Base-by-base conservation (phyloP, 2,329 filamentous ascomycete genomes). In the Calonectria pseudoreteaudii region DNA sequence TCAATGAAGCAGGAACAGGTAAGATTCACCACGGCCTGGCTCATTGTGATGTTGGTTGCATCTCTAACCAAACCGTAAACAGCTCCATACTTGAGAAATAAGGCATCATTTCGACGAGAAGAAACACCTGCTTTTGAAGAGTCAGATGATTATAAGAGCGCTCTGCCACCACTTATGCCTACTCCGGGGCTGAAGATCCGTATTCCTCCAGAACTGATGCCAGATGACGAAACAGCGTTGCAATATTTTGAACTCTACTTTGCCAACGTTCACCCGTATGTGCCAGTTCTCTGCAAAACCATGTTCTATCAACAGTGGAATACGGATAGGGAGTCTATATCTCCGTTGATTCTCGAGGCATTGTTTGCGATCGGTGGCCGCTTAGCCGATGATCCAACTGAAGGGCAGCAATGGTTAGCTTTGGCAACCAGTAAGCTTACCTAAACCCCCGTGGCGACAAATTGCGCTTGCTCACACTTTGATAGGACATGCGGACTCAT, bases 161-260 rank as follows among this genome's bases (percentile, higher is more conserved):
- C 90, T 36, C 84, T 97, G 11, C 95, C 95, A 41, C 91, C 92
- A 16, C 90, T 93, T 41, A 89, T 91, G 20, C 90, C 90, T 9
- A 91, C 92, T 11, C 90, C 94, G 10, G 95, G 95, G 65, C 89
- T 92, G 28, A 95, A 94, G 72, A 93, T 98, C 72, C 92, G 95
- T 44, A 98, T 98, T 75, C 97, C 96, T 0, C 94, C 94, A 0
- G 95, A 97, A 80, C 90, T 98, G 80, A 98, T 98, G 95, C 96
- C 96, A 1, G 91, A 93, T 36, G 95, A 98, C 38, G 93, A 95
- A 56, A 94, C 94, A 44, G 93, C 93, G 6, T 87, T 95, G 81
- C 91, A 94, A 44, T 98, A 97, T 82, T 98, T 98, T 82, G 92
- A 97, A 49, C 93, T 98, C 53, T 98, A 95, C 83, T 98, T 98